Evolutionary conservation across 139 green algal genomes (phyloP), one percentile per base, ranked within the genome.

Genomic region (Diplosphaera chodatii): DNA sequence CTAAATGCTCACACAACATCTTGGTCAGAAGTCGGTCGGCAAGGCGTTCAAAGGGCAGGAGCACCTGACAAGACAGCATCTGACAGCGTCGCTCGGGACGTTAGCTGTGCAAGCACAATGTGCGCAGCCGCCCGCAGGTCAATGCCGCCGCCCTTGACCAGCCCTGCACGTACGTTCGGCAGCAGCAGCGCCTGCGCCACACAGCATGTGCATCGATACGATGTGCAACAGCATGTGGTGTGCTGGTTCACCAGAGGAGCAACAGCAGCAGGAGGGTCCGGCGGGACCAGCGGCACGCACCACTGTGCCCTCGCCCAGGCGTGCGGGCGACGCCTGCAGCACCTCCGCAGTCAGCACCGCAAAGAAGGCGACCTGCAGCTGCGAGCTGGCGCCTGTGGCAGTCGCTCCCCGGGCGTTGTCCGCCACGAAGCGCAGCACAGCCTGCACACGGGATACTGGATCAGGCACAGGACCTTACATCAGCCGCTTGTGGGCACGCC

Each of bases 101-200:
- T 74, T 59, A 96, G 84, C 78, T 92, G 84, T 4, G 80, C 85
- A 21, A 91, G 25, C 21, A 91, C 75, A 85, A 96, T 97, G 40
- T 90, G 70, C 0, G 80, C 89, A 2, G 89, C 91, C 2, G 83
- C 79, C 21, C 79, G 74, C 74, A 91, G 88, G 72, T 96, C 89
- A 20, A 77, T 27, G 15, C 48, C 32, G 2, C 76, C 80, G 8
- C 55, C 59, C 1, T 27, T 21, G 10, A 65, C 79, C 31, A 95
- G 71, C 2, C 91, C 91, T 1, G 74, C 77, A 25, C 90, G 68
- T 30, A 96, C 67, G 74, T 84, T 86, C 18, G 89, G 85, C 67
- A 96, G 79, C 73, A 96, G 76, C 32, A 77, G 62, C 48, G 8
- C 48, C 48, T 59, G 37, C 10, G 37, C 37, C n/a, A n/a, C n/a